Conservation (phyloP, 805 yeast genomes). For the Candida sithepensis region DNA sequence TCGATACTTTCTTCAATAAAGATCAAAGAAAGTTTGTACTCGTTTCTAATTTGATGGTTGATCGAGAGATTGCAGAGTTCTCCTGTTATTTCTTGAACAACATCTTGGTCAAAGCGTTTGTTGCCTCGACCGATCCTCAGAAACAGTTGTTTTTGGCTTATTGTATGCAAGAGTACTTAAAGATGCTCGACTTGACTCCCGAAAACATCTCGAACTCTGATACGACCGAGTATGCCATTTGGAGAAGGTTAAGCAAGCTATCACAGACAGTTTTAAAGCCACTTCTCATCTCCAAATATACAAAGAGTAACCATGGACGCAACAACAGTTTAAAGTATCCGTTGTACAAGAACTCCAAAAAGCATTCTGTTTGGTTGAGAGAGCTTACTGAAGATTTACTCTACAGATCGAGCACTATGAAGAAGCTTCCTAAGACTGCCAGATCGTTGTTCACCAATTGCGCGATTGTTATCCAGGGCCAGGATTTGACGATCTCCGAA, state of each 20-base stretch:
- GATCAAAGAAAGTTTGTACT: slow-evolving; percentile 44
- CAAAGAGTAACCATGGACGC: slow-evolving; percentile 47
- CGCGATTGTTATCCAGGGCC: slow-evolving; percentile 61
- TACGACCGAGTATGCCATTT: slow-evolving; percentile 36
- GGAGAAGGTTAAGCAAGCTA: slow-evolving; percentile 62
- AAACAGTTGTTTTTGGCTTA: slow-evolving; percentile 80
- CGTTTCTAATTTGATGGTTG: slow-evolving; percentile 59
- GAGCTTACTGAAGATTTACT: slow-evolving; percentile 65
- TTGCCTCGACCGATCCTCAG: slow-evolving; percentile 86
- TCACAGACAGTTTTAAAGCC: slow-evolving; percentile 76
- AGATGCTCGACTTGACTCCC: slow-evolving; percentile 45
- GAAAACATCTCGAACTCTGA: slow-evolving; percentile 21
- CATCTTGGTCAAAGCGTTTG: slow-evolving; percentile 75
- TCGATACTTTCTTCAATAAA: slow-evolving; percentile 33
- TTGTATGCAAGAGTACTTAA: slow-evolving; percentile 83
- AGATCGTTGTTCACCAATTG: slow-evolving; percentile 57
- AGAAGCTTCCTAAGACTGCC: slow-evolving; percentile 27
- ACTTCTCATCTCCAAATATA: slow-evolving; percentile 66
- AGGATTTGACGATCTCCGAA: slow-evolving; percentile 65
- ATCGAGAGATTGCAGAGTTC: slow-evolving; percentile 60
- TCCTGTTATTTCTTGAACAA: slow-evolving; percentile 61
- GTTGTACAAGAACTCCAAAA: slow-evolving; percentile 50
- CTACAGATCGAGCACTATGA: slow-evolving; percentile 33
- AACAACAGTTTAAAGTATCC: slow-evolving; percentile 57
- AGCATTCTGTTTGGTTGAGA: slow-evolving; percentile 69